phyloP scores from a whole-genome alignment of 768 basidiomycete species.

The Lyophyllum atratum region DNA sequence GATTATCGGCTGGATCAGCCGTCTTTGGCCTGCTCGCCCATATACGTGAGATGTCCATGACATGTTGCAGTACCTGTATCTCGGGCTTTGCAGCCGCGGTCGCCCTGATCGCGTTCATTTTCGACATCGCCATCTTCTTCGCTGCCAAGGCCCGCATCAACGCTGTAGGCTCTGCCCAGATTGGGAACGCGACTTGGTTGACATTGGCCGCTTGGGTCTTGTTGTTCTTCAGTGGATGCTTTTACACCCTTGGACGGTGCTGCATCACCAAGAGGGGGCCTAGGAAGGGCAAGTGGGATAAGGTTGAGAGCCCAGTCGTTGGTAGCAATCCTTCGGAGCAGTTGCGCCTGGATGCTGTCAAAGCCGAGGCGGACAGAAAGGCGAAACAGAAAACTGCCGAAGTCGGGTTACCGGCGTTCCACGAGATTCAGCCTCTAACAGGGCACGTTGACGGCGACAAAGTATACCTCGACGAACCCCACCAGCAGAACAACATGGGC shows the following conservation, averaged over 20 bases:
- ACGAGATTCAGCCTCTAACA: conserved; percentile 74
- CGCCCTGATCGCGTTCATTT: conserved; percentile 85
- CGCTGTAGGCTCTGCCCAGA: conserved; percentile 70
- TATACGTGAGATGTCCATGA: conserved; percentile 83
- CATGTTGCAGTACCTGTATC: conserved; percentile 78
- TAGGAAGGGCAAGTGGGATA: conserved; percentile 39
- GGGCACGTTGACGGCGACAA: conserved; percentile 58
- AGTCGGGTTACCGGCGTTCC: conserved; percentile 73
- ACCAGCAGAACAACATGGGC: conserved; percentile 24
- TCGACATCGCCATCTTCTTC: conserved; percentile 92
- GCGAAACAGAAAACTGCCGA: conserved; percentile 61
- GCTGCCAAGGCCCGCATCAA: conserved; percentile 86
- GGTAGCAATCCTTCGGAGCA: conserved; percentile 52
- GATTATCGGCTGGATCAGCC: conserved; percentile 66
- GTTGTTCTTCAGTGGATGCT: conserved; percentile 89
- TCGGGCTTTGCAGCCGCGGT: conserved; percentile 80
- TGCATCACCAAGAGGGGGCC: conserved; percentile 65
- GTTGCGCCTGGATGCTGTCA: conserved; percentile 81
- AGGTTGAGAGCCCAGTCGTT: conserved; percentile 29
- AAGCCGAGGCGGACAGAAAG: conserved; percentile 85
- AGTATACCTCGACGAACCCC: conserved; percentile 55
- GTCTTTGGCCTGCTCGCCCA: conserved; percentile 88
- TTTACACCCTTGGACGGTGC: conserved; percentile 83
- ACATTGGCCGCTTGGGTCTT: conserved; percentile 85
- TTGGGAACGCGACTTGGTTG: conserved; percentile 92